These are phyloP conservation scores for Isabelozyma rhagii DNA, from an alignment of 805 yeast species.

Conservation along the genomic window DNA sequence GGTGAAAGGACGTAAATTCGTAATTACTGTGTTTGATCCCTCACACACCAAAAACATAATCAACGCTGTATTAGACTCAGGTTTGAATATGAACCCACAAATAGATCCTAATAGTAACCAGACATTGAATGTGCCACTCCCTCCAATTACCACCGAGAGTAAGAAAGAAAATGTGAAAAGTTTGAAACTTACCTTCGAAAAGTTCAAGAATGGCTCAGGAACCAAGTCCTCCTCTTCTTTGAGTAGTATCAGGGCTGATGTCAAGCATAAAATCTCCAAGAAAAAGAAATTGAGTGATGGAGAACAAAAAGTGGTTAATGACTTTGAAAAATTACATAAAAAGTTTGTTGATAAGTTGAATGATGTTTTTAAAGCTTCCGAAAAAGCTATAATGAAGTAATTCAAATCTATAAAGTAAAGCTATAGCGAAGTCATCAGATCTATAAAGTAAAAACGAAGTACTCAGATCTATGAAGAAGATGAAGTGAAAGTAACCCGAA, in stretches of 20 bases:
- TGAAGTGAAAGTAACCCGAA: neutral
- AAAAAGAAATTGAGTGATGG: constrained; percentile 50
- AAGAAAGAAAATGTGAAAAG: constrained; percentile 55
- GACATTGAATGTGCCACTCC: constrained; percentile 68
- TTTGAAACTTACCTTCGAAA: constrained; percentile 65
- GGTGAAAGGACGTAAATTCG: constrained; percentile 62
- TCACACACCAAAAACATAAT: constrained; percentile 63
- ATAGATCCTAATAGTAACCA: constrained; percentile 70
- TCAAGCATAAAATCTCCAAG: constrained; percentile 59
- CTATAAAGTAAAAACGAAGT: too few relatives aligned
- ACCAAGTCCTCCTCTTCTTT: constrained; percentile 46
- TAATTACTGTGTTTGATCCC: constrained; percentile 88
- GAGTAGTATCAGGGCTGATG: constrained; percentile 39
- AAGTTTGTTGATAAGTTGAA: constrained; percentile 56
- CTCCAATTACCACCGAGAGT: constrained; percentile 69
- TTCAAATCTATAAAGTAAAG: neutral
- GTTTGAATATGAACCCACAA: constrained; percentile 77
- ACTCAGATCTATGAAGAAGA: neutral
- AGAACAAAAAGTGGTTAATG: constrained; percentile 51
- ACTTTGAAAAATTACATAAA: constrained; percentile 70
- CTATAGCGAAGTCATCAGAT: too few relatives aligned
- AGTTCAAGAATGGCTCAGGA: constrained; percentile 49
- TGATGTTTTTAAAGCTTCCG: constrained; percentile 55
- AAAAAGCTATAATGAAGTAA: constrained; percentile 42
- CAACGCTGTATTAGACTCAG: constrained; percentile 65